Evolutionary conservation across 768 basidiomycete genomes (phyloP), one percentile per base, ranked within the genome.

Genomic region (Suillus clintonianus): DNA sequence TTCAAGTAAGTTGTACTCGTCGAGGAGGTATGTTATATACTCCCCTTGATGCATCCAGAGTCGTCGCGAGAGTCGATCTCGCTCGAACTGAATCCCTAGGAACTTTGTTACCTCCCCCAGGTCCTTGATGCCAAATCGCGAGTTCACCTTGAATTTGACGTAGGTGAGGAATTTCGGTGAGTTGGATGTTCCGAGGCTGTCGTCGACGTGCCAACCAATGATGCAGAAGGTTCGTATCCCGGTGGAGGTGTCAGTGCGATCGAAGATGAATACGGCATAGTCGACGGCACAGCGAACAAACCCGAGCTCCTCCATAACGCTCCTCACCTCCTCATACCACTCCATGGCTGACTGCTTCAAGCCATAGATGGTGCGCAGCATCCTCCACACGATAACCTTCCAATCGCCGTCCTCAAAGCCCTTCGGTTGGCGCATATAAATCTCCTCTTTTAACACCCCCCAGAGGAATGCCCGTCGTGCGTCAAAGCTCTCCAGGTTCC

Each of bases 381-480:
- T 48, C 48, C 4, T 15, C 48, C 48, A 48, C 0, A 48, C 24
- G 5, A 48, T 15, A 0, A 27, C 24, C 0, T 7, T 5, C 48
- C 48, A 48, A 2, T 48, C 48, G 0, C 48, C 48, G 0, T 48
- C 2, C 14, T 62, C 42, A 14, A 60, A 47, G 27, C 78, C 77
- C 0, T 71, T 74, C 0, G 81, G 79, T 56, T 77, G 77, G 3
- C 70, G 15, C 79, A 84, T 82, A 71, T 78, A 84, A 39, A 85
- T 79, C 2, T 48, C 24, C 4, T 48, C 48, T 5, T 71, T 69
- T 43, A 84, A 72, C 14, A 76, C 67, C 3, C 75, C 71, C 59
- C 76, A 80, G 0, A 85, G 74, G 64, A 77, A 84, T 0, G 78
- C 80, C 0, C 70, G 70, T 22, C 77, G 79, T n/a, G 85, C 76